Evolutionary conservation across 2,329 filamentous ascomycete species (phyloP).

Genomic region (Microdochium trichocladiopsis): DNA sequence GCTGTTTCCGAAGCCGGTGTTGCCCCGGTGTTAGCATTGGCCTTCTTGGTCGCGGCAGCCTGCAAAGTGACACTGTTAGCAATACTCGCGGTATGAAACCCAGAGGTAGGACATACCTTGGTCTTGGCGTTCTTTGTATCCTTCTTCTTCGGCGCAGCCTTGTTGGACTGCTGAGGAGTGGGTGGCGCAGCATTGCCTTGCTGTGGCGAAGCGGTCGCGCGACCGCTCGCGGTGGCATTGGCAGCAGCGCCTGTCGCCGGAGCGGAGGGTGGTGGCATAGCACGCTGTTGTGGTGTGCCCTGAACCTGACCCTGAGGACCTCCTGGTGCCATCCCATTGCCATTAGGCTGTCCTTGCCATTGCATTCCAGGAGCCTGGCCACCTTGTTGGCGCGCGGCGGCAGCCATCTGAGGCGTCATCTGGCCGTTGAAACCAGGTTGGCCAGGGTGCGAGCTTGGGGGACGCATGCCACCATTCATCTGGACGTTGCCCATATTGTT

Average conservation of each 20-base stretch:
- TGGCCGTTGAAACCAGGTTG: slow-evolving; percentile 44
- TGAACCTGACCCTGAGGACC: slow-evolving; percentile 46
- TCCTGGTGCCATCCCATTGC: slow-evolving; percentile 33
- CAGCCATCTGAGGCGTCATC: slow-evolving; percentile 46
- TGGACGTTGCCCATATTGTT: slow-evolving; percentile 45
- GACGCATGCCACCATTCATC: slow-evolving; percentile 60
- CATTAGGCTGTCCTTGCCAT: slow-evolving; percentile 34
- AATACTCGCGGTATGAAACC: slow-evolving; percentile 3
- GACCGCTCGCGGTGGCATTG: slow-evolving; percentile 15
- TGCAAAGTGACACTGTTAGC: slow-evolving; percentile 25
- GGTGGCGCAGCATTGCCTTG: slow-evolving; percentile 62
- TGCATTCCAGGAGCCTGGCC: slow-evolving; percentile 36
- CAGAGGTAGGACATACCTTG: slow-evolving; percentile 47
- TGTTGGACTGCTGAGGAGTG: slow-evolving; percentile 67
- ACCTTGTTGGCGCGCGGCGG: slow-evolving; percentile 23
- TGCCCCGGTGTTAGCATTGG: slow-evolving; percentile 45
- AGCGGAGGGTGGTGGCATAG: slow-evolving; percentile 62
- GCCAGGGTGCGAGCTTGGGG: slow-evolving; percentile 60
- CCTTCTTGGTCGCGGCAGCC: slow-evolving; percentile 57
- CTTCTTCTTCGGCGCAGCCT: slow-evolving; percentile 74
- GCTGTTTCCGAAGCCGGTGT: slow-evolving; percentile 51
- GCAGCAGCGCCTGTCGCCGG: slow-evolving; percentile 37
- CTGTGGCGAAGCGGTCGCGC: slow-evolving; percentile 48
- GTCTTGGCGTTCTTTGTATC: slow-evolving; percentile 55
- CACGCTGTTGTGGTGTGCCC: slow-evolving; percentile 65